phyloP scores from a whole-genome alignment of 2,329 filamentous ascomycete species.

The Trichoderma atrobrunneum region DNA sequence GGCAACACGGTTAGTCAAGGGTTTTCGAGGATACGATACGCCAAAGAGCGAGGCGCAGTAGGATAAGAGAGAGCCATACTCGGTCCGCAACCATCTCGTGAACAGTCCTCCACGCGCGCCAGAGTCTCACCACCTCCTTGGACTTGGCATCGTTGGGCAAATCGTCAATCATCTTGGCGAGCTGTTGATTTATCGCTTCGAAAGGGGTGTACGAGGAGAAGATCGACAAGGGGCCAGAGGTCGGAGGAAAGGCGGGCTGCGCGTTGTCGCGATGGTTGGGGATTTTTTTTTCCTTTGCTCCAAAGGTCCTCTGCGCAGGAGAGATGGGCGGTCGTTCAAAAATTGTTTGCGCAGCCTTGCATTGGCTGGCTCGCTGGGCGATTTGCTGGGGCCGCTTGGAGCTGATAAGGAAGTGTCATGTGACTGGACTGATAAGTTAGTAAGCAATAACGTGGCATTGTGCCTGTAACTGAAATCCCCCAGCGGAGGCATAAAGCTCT shows the following conservation, averaged over 20 bases:
- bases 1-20: background rate
- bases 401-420: conserved; percentile 14
- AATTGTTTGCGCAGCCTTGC: conserved; percentile 22
- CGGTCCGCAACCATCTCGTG: conserved; percentile 93
- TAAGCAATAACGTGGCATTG: background rate
- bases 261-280: background rate
- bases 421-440: conserved; percentile 16
- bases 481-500: no score
- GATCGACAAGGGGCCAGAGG: background rate
- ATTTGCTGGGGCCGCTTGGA: conserved; percentile 1
- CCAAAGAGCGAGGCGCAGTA: background rate
- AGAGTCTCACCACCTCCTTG: conserved; percentile 66
- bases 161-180: conserved; percentile 37
- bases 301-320: background rate
- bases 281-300: background rate
- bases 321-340: conserved; percentile 17
- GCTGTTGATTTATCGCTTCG: background rate
- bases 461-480: background rate
- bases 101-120: conserved; percentile 90
- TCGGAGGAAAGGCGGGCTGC: background rate
- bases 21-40: background rate
- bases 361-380: conserved; percentile 6
- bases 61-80: conserved; percentile 50
- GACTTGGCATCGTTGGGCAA: conserved; percentile 50
- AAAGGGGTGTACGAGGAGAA: background rate